phyloP scores from a whole-genome alignment of 208 protist genomes.

The Angomonas deanei region DNA sequence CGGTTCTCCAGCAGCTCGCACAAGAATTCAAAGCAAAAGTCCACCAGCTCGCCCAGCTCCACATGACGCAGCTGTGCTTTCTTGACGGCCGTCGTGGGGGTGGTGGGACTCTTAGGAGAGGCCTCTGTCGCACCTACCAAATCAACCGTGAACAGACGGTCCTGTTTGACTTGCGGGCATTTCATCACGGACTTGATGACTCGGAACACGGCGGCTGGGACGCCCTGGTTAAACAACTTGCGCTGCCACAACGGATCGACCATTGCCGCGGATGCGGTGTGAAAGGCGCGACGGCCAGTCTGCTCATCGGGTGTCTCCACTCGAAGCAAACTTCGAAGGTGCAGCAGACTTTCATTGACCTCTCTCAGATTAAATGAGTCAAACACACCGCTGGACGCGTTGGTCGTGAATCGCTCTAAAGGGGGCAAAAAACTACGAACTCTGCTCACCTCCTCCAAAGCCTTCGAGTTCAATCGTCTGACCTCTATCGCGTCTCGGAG shows the following conservation, averaged over 20 bases:
- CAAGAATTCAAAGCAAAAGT: conserved; percentile 30
- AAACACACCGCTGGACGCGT: conserved; percentile 21
- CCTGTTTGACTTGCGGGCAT: conserved; percentile 21
- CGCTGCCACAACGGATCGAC: conserved; percentile 39
- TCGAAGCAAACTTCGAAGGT: conserved; percentile 27
- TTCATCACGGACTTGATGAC: conserved; percentile 27
- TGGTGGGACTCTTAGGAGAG: background rate
- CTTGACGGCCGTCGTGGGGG: background rate
- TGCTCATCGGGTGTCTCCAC: conserved; percentile 1
- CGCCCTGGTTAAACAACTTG: conserved; percentile 44
- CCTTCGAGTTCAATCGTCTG: conserved; percentile 22
- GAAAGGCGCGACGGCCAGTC: conserved; percentile 4
- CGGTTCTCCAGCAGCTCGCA: conserved; percentile 21
- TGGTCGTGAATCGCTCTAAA: conserved; percentile 22
- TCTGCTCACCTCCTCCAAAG: conserved; percentile 37
- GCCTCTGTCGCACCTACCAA: conserved; percentile 15
- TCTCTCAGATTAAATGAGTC: conserved; percentile 24
- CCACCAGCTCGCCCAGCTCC: conserved; percentile 32
- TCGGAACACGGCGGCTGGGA: conserved; percentile 22
- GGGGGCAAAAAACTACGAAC: conserved; percentile 41
- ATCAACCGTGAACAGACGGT: conserved; percentile 24
- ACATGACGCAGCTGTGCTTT: conserved; percentile 29
- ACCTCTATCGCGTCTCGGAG: conserved; percentile 47
- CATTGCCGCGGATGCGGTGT: conserved; percentile 14
- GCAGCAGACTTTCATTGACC: conserved; percentile 30